Evolutionary conservation across 2,329 filamentous ascomycete species (phyloP).

Genomic region (Fusarium transvaalense): DNA sequence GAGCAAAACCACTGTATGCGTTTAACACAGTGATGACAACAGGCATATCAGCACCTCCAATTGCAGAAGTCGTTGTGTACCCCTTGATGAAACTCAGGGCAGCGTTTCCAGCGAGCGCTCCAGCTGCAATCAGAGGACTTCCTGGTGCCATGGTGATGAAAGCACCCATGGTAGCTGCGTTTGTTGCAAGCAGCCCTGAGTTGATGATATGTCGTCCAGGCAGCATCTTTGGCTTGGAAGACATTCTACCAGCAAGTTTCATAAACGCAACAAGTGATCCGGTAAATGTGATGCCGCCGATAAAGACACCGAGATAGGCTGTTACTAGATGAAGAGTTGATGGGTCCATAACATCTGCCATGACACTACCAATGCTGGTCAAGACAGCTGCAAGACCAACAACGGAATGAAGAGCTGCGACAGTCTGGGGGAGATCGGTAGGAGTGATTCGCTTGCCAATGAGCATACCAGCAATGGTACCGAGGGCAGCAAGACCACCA

Average conservation of each 20-base stretch:
- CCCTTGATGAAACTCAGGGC: conserved; percentile 86
- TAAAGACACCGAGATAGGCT: conserved; percentile 86
- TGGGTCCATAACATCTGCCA: conserved; percentile 77
- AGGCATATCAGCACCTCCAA: conserved; percentile 94
- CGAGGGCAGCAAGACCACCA: conserved; percentile 78
- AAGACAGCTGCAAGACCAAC: conserved; percentile 90
- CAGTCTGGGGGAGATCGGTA: conserved; percentile 88
- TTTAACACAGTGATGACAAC: conserved; percentile 93
- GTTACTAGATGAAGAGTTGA: conserved; percentile 86
- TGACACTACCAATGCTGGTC: conserved; percentile 88
- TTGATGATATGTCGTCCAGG: conserved; percentile 84
- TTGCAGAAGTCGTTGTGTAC: conserved; percentile 87
- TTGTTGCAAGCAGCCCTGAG: conserved; percentile 77
- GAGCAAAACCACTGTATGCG: conserved; percentile 89
- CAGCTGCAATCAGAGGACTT: conserved; percentile 81
- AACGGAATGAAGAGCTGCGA: conserved; percentile 89
- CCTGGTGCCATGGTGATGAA: conserved; percentile 87
- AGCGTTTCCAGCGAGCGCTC: conserved; percentile 81
- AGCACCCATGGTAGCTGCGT: conserved; percentile 84
- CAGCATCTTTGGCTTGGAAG: conserved; percentile 78
- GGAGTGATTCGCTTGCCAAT: conserved; percentile 90
- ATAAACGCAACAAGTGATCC: conserved; percentile 91
- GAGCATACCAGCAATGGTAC: conserved; percentile 75
- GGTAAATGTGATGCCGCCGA: conserved; percentile 90
- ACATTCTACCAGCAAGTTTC: conserved; percentile 86